Base-by-base conservation (phyloP, 2,329 filamentous ascomycete genomes). In the Talaromyces pinophilus region DNA sequence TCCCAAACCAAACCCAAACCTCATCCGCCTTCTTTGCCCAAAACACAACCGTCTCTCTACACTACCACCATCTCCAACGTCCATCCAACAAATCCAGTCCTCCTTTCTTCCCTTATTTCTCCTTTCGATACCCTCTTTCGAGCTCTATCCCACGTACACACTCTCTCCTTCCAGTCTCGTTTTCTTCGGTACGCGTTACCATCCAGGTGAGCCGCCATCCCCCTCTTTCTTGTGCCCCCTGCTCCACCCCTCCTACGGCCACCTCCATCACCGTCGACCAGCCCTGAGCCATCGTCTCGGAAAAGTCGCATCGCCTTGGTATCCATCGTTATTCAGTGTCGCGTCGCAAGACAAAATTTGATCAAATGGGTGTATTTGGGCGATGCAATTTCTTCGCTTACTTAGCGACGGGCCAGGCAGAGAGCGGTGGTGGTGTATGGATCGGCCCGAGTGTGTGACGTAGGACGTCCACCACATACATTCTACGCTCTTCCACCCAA, bases 31-130 rank as follows among this genome's bases (percentile, higher is more conserved):
- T 54, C 22, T 44, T 66, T 55, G 64, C 64, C 61, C 65, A 66
- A 66, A 66, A 66, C 63, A 65, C 59, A 57, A 54, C 67, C 69
- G 62, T 59, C 64, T 66, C 50, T 68, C 67, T 70, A 68, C 57
- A 40, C 55, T 8, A 57, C 70, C 71, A 33, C 30, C 69, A 69
- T 59, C 63, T 30, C 68, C 63, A 63, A 66, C 63, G 59, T 60
- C 65, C 11, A 44, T 28, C 19, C 46, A 50, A 22, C 44, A 48
- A 30, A 33, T 11, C 59, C 64, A 64, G 62, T 69, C 67, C 68
- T 67, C 71, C 67, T 69, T 61, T 65, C 61, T 62, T 70, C 28
- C 68, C 69, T 68, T 65, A 67, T 65, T 65, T 28, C 17, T n/a
- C 17, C 52, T 3, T 22, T 55, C 54, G 67, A 68, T 66, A 67